Evolutionary conservation across 257 asterid genomes (phyloP), one percentile per base, ranked within the genome.

Genomic region (Linderniella brevidens): DNA sequence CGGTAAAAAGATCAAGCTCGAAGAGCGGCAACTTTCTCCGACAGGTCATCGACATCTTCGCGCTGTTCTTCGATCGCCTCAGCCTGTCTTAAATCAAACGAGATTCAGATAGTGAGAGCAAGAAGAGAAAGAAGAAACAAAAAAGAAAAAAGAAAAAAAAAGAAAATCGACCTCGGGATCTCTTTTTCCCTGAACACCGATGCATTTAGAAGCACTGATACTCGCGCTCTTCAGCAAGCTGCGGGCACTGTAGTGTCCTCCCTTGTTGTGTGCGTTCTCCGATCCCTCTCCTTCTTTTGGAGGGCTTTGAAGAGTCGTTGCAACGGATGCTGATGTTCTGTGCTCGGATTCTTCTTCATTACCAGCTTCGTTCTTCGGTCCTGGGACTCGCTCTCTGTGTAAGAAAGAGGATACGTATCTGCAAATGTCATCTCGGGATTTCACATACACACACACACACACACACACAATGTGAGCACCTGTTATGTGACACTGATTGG

Each of bases 181-280:
- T 50, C 35, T 68, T 56, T 52, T 78, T 6, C 46, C 59, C 71
- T 79, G 73, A 46, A 77, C 85, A 19, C 63, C 94, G 5, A 86
- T 53, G 35, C 97, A 86, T 66, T 79, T 79, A 13, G 97, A 86
- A 45, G 71, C 97, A 49, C 97, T 86, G 50, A 82, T 86, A 50
- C 93, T 86, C 54, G 93, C 90, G 53, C 97, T 86, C 78, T 88
- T 88, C 64, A 84, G 73, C 79, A 88, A 72, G 78, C 95, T 74
- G 40, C 92, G 93, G 45, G 81, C 85, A 52, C 78, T 76, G 50
- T 60, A 68, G 68, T 71, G 70, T 25, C 32, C 61, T 49, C 73
- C 61, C 51, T 70, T 64, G 45, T 46, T 67, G 51, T 62, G 66
- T 47, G 72, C 79, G 9, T 11, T 2, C 14, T 58, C 78, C 19